phyloP scores from a whole-genome alignment of 306 rosid genomes.

The Sicyos edulis region DNA sequence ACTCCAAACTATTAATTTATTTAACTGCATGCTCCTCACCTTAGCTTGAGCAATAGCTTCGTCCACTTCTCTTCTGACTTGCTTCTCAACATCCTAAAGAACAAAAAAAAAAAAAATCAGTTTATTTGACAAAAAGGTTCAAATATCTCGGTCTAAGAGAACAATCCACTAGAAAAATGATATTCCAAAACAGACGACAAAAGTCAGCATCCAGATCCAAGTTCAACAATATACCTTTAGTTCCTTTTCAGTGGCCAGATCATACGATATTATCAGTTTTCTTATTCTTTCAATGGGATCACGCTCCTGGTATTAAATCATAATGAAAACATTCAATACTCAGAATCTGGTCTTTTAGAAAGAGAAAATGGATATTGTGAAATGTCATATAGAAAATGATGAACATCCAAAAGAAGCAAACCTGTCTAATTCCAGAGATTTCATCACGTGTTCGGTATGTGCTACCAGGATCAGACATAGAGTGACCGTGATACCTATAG shows the following conservation, averaged over 20 bases:
- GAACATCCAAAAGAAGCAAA: conserved; percentile 22
- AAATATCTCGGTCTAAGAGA: not conserved
- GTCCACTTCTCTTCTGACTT: conserved; percentile 70
- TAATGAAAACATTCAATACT: not conserved
- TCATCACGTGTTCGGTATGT: conserved; percentile 97
- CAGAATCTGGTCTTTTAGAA: not conserved
- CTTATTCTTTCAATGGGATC: conserved; percentile 91
- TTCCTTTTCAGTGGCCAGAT: conserved; percentile 79
- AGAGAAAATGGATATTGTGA: not conserved
- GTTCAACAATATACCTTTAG: conserved; percentile 51
- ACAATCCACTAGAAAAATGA: not conserved
- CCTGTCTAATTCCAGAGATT: conserved; percentile 95
- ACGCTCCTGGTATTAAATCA: conserved; percentile 62
- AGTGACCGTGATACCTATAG: conserved; percentile 95
- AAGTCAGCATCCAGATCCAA: conserved; percentile 3
- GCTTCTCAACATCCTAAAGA: conserved; percentile 75
- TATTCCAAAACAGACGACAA: not conserved
- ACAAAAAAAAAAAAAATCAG: not conserved
- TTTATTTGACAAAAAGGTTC: conserved; percentile 10
- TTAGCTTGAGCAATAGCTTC: conserved; percentile 92
- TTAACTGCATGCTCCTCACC: conserved; percentile 30
- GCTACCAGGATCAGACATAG: conserved; percentile 99
- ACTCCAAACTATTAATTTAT: not conserved
- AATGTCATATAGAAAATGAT: not conserved
- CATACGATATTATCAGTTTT: conserved; percentile 66